Conservation (phyloP, 2,329 filamentous ascomycete species). For the Exophiala mesophila region DNA sequence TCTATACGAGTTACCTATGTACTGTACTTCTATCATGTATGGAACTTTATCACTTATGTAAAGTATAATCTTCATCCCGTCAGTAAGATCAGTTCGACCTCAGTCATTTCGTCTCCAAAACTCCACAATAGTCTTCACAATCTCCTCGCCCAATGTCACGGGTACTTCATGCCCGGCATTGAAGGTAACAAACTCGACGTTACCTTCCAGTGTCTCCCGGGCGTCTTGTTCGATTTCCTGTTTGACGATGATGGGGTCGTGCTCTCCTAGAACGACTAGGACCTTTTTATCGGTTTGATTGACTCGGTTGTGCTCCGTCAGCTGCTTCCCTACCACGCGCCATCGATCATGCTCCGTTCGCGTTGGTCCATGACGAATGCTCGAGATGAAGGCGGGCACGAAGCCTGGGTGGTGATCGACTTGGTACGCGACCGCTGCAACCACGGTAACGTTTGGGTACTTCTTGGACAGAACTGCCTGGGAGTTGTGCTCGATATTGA, state of each 20-base stretch:
- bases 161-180: slow-evolving; percentile 67
- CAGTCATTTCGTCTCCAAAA: slow-evolving; percentile 33
- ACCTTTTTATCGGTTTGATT: slow-evolving; percentile 42
- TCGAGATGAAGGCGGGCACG: slow-evolving; percentile 64
- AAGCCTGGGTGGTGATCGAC: slow-evolving; percentile 62
- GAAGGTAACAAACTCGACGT: slow-evolving; percentile 54
- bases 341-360: slow-evolving; percentile 60
- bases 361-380: slow-evolving; percentile 65
- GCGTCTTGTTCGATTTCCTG: slow-evolving; percentile 62
- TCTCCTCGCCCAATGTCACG: slow-evolving; percentile 55
- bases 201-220: slow-evolving; percentile 51
- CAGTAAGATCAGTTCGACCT: too few relatives aligned
- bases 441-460: slow-evolving; percentile 53
- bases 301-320: slow-evolving; percentile 40
- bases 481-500: slow-evolving; percentile 31
- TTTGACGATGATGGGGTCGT: slow-evolving; percentile 62
- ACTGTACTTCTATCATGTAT: too few relatives aligned
- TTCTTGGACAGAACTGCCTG: slow-evolving; percentile 49
- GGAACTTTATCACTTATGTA: too few relatives aligned
- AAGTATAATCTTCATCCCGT: background rate
- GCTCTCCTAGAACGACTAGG: slow-evolving; percentile 60
- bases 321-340: slow-evolving; percentile 49
- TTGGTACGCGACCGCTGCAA: slow-evolving; percentile 65
- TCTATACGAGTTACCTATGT: too few relatives aligned
- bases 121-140: slow-evolving; percentile 50